phyloP scores from a whole-genome alignment of 805 yeast species.

The Sugiyamaella boreocaroliniensis region DNA sequence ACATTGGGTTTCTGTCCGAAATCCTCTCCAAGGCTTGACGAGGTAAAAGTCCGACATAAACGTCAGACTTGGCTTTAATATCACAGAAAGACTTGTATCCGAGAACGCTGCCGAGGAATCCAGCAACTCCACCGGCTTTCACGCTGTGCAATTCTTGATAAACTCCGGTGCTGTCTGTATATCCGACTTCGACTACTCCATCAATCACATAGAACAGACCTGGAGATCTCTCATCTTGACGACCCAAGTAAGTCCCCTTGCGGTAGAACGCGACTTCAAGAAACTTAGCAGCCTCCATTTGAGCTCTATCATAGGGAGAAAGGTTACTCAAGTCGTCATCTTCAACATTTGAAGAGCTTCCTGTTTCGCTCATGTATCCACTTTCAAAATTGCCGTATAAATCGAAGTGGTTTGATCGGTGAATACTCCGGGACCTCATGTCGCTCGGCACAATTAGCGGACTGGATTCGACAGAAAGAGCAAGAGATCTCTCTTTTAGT shows the following conservation, averaged over 20 bases:
- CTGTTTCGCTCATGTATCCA: conserved; percentile 3
- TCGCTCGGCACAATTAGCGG: conserved; percentile 15
- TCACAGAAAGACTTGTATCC: conserved; percentile 75
- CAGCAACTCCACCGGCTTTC: conserved; percentile 75
- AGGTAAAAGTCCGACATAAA: conserved; percentile 67
- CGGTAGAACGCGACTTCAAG: conserved; percentile 50
- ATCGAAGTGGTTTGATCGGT: background rate
- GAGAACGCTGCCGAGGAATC: conserved; percentile 73
- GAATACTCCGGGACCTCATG: background rate
- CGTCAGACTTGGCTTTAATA: conserved; percentile 53
- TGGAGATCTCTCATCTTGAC: conserved; percentile 57
- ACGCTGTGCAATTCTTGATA: conserved; percentile 45
- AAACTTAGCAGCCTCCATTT: conserved; percentile 27
- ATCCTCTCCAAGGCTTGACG: conserved; percentile 55
- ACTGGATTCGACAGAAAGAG: conserved; percentile 16
- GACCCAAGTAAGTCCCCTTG: conserved; percentile 51
- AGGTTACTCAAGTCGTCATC: background rate
- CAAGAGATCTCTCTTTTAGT: conserved; percentile 3
- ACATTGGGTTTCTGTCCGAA: conserved; percentile 67
- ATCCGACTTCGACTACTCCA: conserved; percentile 64
- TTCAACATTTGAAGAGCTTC: conserved; percentile 3
- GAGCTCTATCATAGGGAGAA: conserved; percentile 12
- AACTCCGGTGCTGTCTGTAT: conserved; percentile 30
- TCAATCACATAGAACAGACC: conserved; percentile 78
- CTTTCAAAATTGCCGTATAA: background rate